Evolutionary conservation across 2,329 filamentous ascomycete genomes (phyloP), one percentile per base, ranked within the genome.

Genomic region (Monilinia fructigena): DNA sequence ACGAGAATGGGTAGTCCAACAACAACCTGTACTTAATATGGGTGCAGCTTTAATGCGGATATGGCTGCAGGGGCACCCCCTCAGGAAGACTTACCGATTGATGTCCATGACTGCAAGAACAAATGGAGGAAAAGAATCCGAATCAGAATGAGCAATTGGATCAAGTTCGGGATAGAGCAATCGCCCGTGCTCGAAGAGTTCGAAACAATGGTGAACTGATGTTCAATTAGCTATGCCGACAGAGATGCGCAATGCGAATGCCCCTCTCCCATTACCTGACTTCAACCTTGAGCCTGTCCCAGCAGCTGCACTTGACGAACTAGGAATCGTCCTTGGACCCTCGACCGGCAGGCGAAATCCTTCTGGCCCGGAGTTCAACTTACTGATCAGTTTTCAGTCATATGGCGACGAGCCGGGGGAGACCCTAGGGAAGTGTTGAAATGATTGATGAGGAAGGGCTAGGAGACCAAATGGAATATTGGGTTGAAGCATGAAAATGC

Each of bases 1-100:
- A 56, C 83, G 96, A 56, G 95, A 99, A 79, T 99, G 97, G 85
- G 95, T 99, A 61, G 93, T 99, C 12, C 95, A 99, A 76, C 95
- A 99, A 76, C 95, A 99, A 75, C 95, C 94, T 6, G 89, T 93
- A 70, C 89, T 95, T 72, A 96, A 96, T 73, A 89, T 95, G 81
- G 89, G 87, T 0, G 89, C 73, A 78, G 70, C 79, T 76, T 82
- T 77, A 68, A 81, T 78, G 73, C 84, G 11, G 85, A 85, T 4
- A 85, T 88, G 74, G 86, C 83, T 14, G 84, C 81, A 10, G 78
- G 79, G 8, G 70, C 67, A 54, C 66, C 68, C 26, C 40, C 42
- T 56, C 65, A 38, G 67, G 70, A 54, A 59, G 63, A 65, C 58
- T 68, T 48, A 47, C 45, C 59, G 2, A 38, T 35, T 54, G 42